Percentiles rank a stretch among this genome's conserved stretches.
These are phyloP conservation scores for Leptographium wingfieldii DNA, from an alignment of 2,329 filamentous ascomycete genomes.

Conservation along the genomic window DNA sequence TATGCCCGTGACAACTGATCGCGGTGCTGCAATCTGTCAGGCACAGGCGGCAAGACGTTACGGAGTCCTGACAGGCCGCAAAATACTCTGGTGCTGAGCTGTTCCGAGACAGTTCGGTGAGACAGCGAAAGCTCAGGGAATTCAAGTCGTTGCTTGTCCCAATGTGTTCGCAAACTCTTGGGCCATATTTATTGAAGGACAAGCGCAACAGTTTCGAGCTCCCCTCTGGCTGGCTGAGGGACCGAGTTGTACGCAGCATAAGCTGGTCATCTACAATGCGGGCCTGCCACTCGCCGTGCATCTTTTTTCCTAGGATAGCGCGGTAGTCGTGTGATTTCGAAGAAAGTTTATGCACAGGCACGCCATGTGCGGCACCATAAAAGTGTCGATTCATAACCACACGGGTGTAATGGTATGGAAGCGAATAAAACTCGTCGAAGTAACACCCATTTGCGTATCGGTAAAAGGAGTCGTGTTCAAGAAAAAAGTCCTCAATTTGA, in stretches of 20 bases:
- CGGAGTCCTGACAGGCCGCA: neutral
- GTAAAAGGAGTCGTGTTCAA: neutral
- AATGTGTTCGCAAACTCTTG: neutral
- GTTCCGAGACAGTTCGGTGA: neutral
- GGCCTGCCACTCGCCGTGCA: neutral
- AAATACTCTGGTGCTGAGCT: neutral
- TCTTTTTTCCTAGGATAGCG: neutral
- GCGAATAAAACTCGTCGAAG: too few relatives aligned
- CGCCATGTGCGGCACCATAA: neutral
- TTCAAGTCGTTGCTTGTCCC: too few relatives aligned
- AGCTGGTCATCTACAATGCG: neutral
- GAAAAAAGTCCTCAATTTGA: neutral
- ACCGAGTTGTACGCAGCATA: neutral
- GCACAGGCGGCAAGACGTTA: neutral
- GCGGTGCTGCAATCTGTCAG: neutral
- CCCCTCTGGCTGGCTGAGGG: neutral
- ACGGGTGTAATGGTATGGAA: neutral
- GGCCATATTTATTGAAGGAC: neutral
- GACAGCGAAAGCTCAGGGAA: neutral
- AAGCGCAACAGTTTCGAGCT: neutral
- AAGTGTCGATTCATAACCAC: neutral
- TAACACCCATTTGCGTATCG: too few relatives aligned
- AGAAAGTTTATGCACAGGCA: neutral
- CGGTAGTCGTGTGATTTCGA: too few relatives aligned
- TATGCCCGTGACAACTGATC: neutral